Percentiles rank a stretch among this genome's conserved stretches.
Evolutionary conservation across 2,329 filamentous ascomycete genomes (phyloP).

Genomic region (Diaporthe sp.): DNA sequence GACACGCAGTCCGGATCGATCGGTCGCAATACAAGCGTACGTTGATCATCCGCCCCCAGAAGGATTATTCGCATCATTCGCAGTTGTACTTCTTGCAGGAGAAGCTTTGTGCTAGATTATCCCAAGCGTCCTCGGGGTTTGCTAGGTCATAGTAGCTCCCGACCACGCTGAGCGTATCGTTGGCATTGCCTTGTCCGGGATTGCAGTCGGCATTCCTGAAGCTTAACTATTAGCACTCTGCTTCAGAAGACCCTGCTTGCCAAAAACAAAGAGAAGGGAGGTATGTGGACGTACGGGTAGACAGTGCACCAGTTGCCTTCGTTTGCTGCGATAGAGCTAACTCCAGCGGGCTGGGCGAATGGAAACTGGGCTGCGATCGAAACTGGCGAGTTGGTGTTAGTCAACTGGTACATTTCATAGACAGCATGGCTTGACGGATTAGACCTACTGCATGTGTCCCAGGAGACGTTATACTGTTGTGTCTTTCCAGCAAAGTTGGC

Average conservation of each 20-base stretch:
- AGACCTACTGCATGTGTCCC: conserved; percentile 37
- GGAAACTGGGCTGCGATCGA: conserved; percentile 39
- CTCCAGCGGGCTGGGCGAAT: conserved; percentile 19
- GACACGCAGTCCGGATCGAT: background rate
- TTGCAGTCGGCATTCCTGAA: conserved; percentile 31
- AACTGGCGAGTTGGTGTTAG: background rate
- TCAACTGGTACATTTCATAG: rapidly evolving
- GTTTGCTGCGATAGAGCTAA: conserved; percentile 35
- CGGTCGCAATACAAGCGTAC: background rate
- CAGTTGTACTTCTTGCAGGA: conserved; percentile 37
- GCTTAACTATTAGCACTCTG: background rate
- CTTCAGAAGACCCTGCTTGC: rapidly evolving
- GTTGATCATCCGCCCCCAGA: rapidly evolving
- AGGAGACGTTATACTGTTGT: conserved; percentile 38
- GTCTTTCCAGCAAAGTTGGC: conserved; percentile 36
- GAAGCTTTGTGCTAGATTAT: conserved; percentile 39
- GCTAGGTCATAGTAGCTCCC: conserved; percentile 39
- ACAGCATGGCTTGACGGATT: background rate
- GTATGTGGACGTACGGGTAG: conserved; percentile 26
- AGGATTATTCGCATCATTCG: background rate
- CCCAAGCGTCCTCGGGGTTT: conserved; percentile 37
- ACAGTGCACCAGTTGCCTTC: conserved; percentile 36
- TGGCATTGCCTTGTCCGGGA: conserved; percentile 23
- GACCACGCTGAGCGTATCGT: conserved; percentile 36
- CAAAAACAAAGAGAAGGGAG: background rate